A percentile compares a stretch with the other conserved stretches of the same genome.
Conservation (phyloP, 1,284 basidiomycete species). For the Bjerkandera adusta region DNA sequence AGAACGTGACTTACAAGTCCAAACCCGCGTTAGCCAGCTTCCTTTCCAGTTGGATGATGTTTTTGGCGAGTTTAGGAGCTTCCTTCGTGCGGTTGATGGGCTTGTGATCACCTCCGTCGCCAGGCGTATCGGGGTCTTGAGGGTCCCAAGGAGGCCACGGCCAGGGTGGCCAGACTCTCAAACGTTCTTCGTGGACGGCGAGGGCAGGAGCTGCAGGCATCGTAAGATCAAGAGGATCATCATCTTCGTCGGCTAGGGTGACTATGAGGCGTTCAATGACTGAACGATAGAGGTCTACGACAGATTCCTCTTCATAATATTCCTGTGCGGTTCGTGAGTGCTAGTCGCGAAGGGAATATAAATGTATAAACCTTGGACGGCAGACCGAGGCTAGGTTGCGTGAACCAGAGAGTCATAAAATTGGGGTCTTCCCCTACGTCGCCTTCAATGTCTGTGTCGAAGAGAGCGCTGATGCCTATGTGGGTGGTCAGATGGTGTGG, state of each 20-base stretch:
- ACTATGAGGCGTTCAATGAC: constrained; percentile 71
- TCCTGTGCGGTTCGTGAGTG: constrained; percentile 47
- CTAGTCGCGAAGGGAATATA: not conserved
- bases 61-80: constrained; percentile 64
- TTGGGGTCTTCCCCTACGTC: constrained; percentile 91
- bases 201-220: constrained; percentile 20
- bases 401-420: constrained; percentile 83
- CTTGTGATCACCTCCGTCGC: constrained; percentile 39
- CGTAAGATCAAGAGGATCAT: constrained; percentile 20
- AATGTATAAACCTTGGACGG: constrained; percentile 82
- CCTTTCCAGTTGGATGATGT: constrained; percentile 81
- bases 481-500: not conserved
- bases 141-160: constrained; percentile 83
- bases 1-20: constrained; percentile 56
- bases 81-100: constrained; percentile 40
- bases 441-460: constrained; percentile 81
- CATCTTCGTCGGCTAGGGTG: constrained; percentile 56
- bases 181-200: constrained; percentile 54
- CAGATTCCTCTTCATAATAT: constrained; percentile 83
- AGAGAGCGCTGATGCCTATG: constrained; percentile 74
- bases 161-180: constrained; percentile 76
- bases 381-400: constrained; percentile 81
- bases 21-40: constrained; percentile 80
- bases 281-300: constrained; percentile 69
- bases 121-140: constrained; percentile 54